Conservation (phyloP, 495 filamentous ascomycete genomes). For the Tuber indicum region DNA sequence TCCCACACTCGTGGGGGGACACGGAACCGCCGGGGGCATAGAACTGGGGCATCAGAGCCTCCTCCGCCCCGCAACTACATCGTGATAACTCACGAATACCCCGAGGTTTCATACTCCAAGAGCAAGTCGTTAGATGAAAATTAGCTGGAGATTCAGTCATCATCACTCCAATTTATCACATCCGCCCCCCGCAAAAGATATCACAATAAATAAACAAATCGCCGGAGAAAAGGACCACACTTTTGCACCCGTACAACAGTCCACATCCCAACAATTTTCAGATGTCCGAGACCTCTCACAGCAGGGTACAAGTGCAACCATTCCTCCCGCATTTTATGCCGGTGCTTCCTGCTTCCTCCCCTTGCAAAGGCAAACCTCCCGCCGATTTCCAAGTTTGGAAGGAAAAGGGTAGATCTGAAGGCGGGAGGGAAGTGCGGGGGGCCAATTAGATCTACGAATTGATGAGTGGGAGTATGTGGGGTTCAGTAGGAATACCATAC, state of each 20-base stretch:
- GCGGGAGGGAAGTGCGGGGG: background rate
- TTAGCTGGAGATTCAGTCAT: background rate
- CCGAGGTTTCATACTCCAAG: background rate
- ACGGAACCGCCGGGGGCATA: background rate
- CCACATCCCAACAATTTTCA: constrained; percentile 2
- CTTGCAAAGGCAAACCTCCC: background rate
- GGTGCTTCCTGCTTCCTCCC: background rate
- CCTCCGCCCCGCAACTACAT: background rate
- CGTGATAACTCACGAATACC: background rate
- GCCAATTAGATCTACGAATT: background rate
- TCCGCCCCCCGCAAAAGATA: background rate
- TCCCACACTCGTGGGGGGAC: no score
- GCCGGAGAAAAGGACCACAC: background rate
- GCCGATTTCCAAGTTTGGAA: background rate
- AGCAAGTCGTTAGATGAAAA: background rate
- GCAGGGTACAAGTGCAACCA: background rate
- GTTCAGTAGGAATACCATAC: background rate
- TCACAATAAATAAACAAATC: background rate
- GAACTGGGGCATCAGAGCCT: background rate
- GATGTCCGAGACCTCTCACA: background rate
- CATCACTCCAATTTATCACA: background rate
- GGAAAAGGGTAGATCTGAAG: background rate
- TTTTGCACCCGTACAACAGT: background rate
- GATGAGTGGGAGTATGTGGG: background rate
- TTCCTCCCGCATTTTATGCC: background rate